phyloP scores from a whole-genome alignment of 768 basidiomycete genomes.

The Suillus brevipes region DNA sequence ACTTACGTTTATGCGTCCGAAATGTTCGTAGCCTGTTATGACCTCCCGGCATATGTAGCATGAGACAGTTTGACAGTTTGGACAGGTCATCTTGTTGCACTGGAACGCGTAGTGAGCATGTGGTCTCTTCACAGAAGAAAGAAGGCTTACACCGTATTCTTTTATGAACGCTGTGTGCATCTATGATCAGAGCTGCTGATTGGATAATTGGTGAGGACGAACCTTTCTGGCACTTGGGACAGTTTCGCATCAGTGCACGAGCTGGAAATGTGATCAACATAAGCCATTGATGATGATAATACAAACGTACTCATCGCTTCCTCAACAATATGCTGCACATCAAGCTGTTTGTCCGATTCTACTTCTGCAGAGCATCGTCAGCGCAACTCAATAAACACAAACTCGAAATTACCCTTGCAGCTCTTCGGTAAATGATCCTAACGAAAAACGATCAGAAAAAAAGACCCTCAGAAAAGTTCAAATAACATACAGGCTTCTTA shows the following conservation, averaged over 20 bases:
- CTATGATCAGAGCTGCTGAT: conserved; percentile 7
- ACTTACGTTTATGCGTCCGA: too few species aligned
- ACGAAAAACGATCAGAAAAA: not conserved
- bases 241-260: conserved; percentile 81
- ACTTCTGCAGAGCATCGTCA: conserved; percentile 48
- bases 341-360: conserved; percentile 71
- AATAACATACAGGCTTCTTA: conserved; percentile 59
- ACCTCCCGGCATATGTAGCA: conserved; percentile 83
- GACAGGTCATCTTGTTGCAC: conserved; percentile 94
- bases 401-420: conserved; percentile 57
- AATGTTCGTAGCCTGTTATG: conserved; percentile 64
- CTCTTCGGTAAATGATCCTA: conserved; percentile 82
- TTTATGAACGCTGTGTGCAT: conserved; percentile 70
- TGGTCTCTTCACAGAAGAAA: not conserved
- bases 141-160: conserved; percentile 62
- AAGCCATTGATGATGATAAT: not conserved
- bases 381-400: not conserved
- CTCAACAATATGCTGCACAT: conserved; percentile 77
- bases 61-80: conserved; percentile 67
- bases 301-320: conserved; percentile 83
- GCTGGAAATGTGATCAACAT: conserved; percentile 41
- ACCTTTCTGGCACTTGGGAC: conserved; percentile 86
- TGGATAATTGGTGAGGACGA: conserved; percentile 13
- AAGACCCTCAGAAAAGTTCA: not conserved
- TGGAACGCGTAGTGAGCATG: conserved; percentile 27